Conservation (phyloP, 371 early-diverging fungal genomes). For the Mucor sp. region DNA sequence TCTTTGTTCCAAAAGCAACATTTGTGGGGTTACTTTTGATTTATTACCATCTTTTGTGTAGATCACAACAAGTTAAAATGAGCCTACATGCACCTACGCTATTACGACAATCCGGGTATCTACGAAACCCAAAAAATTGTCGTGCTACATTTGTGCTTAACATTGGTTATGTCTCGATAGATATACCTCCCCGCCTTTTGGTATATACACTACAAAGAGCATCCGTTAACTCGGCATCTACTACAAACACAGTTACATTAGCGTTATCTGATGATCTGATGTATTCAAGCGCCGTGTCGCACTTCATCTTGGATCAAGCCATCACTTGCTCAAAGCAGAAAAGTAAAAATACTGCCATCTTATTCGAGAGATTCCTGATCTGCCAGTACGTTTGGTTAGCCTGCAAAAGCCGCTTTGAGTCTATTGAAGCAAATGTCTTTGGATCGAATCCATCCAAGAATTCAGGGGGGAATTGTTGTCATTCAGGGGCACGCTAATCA, state of each 20-base stretch:
- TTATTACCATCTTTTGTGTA: not conserved
- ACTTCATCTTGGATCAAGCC: not conserved
- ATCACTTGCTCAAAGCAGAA: not conserved
- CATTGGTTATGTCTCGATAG: not conserved
- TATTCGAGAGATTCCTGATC: not conserved
- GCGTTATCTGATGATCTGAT: not conserved
- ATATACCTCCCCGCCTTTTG: not conserved
- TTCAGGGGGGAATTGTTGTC: not conserved
- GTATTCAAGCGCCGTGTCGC: not conserved
- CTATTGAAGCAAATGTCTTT: not conserved
- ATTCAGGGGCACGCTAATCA: not conserved
- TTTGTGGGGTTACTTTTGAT: not conserved
- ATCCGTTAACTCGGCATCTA: not conserved
- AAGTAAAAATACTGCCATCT: not conserved
- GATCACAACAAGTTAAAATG: not conserved
- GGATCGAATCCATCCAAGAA: not conserved
- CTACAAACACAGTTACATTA: not conserved
- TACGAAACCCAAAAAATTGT: not conserved
- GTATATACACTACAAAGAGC: not conserved
- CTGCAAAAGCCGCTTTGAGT: too few relatives aligned
- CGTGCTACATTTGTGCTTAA: not conserved
- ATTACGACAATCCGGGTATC: not conserved
- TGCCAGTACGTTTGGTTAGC: too few relatives aligned
- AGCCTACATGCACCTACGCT: not conserved
- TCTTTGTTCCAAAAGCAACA: not conserved